phyloP scores from a whole-genome alignment of 768 basidiomycete species.

The Suillus subluteus region DNA sequence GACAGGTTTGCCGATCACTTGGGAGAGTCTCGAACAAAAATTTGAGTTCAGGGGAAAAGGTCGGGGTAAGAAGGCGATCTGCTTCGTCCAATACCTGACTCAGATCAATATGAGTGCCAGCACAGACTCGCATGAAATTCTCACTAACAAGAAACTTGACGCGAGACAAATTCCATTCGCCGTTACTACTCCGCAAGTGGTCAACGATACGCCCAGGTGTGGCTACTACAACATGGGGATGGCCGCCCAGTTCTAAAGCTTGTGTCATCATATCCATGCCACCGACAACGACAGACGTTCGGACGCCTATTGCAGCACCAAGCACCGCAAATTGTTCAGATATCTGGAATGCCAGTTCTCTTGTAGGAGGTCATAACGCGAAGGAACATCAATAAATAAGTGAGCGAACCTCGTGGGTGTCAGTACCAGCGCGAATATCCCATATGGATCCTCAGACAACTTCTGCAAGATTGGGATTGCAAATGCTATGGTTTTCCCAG shows the following conservation, averaged over 20 bases:
- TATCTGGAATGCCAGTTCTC: constrained; percentile 97
- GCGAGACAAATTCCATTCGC: constrained; percentile 82
- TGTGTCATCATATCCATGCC: constrained; percentile 99
- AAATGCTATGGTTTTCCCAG: constrained; percentile 97
- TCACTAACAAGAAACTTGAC: constrained; percentile 79
- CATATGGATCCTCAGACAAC: constrained; percentile 88
- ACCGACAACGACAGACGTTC: constrained; percentile 89
- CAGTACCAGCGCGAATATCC: constrained; percentile 89
- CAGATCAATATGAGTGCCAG: neutral
- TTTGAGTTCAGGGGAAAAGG: constrained; percentile 85
- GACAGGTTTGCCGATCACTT: constrained; percentile 87
- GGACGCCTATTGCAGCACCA: constrained; percentile 78
- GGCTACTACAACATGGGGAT: constrained; percentile 93
- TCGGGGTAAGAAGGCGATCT: constrained; percentile 86
- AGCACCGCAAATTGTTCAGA: constrained; percentile 94
- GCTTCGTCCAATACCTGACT: constrained; percentile 93
- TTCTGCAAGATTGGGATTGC: constrained; percentile 93
- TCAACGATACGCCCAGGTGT: constrained; percentile 96
- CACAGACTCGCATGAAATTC: neutral
- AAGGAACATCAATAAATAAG: neutral
- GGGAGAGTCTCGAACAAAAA: constrained; percentile 80
- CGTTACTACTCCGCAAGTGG: constrained; percentile 73
- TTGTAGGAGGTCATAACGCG: constrained; percentile 35
- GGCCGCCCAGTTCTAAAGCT: constrained; percentile 79
- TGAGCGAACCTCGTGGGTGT: constrained; percentile 86